A percentile compares a stretch with the other conserved stretches of the same genome.
Evolutionary conservation across 441 rosid genomes (phyloP).

Genomic region (Breynia disticha): DNA sequence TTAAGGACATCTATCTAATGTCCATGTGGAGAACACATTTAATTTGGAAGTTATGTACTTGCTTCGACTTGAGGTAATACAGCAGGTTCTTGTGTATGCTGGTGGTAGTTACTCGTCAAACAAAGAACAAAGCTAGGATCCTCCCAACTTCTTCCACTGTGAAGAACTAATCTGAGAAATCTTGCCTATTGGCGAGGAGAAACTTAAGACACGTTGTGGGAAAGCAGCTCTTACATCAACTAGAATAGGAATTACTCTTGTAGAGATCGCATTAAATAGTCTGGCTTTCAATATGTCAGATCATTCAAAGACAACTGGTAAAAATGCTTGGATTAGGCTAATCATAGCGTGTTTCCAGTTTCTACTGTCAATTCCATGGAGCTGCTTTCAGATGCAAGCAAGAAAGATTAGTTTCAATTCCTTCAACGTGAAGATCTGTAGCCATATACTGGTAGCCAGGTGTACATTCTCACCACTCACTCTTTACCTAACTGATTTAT

Average conservation of each 20-base stretch:
- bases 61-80: constrained; percentile 21
- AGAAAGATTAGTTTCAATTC: constrained; percentile 10
- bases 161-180: constrained; percentile 49
- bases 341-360: constrained; percentile 20
- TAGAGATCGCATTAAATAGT: constrained; percentile 23
- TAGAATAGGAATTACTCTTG: constrained; percentile 33
- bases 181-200: constrained; percentile 22
- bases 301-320: constrained; percentile 8
- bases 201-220: constrained; percentile 10
- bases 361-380: constrained; percentile 27
- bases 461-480: no score
- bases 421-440: background rate
- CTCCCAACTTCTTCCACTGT: constrained; percentile 33
- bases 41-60: constrained; percentile 39
- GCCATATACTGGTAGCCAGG: no score
- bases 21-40: constrained; percentile 6
- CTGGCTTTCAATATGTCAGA: constrained; percentile 19
- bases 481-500: no score
- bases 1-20: background rate
- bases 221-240: constrained; percentile 29
- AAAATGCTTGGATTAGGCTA: constrained; percentile 18
- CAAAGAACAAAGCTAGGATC: constrained; percentile 33
- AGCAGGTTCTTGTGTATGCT: constrained; percentile 16
- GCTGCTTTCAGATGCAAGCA: constrained; percentile 57
- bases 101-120: constrained; percentile 35